Evolutionary conservation across 2,329 filamentous ascomycete species (phyloP), one percentile per base, ranked within the genome.

Genomic region (Colletotrichum somersetense): DNA sequence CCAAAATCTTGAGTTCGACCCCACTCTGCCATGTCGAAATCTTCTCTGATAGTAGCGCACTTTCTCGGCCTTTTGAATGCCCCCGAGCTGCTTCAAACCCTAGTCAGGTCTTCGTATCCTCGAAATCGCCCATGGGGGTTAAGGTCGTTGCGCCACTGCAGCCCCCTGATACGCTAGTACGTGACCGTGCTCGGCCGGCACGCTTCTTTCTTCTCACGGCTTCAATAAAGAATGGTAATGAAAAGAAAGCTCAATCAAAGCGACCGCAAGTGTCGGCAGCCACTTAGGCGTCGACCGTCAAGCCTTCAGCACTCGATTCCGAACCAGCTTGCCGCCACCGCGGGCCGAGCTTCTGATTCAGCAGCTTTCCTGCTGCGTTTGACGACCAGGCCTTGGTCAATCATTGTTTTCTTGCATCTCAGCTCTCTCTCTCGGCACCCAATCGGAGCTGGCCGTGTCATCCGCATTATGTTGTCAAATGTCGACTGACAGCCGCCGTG

Each of bases 11-110:
- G 26, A 26, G 26, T 26, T 26, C 26, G 26, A 26, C 26, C 26
- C 26, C 26, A 26, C 40, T 5, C 33, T 26, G 46, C 40, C 46
- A 18, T 53, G 50, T 38, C 53, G 20, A 33, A 38, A 52, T 56
- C 23, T 33, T 48, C 18, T 33, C 69, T 46, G 66, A 61, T 44
- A 38, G 53, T 69, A 66, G 66, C 70, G 66, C 66, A 66, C 35
- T 61, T 61, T 58, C 58, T 55, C 48, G 66, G 59, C 55, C 55
- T 30, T 61, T 59, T 50, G 46, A 61, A 44, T 59, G 38, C 59
- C 16, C 38, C 53, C 26, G 18, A 46, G 23, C 53, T 48, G 40
- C 55, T 20, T 44, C 48, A 23, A 50, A 48, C 44, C 48, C 61
- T 33, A 62, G 38, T 48, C 46, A 23, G 46, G 20, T 5, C 33